phyloP scores from a whole-genome alignment of 2,329 filamentous ascomycete species.

The Coleophoma cylindrospora region DNA sequence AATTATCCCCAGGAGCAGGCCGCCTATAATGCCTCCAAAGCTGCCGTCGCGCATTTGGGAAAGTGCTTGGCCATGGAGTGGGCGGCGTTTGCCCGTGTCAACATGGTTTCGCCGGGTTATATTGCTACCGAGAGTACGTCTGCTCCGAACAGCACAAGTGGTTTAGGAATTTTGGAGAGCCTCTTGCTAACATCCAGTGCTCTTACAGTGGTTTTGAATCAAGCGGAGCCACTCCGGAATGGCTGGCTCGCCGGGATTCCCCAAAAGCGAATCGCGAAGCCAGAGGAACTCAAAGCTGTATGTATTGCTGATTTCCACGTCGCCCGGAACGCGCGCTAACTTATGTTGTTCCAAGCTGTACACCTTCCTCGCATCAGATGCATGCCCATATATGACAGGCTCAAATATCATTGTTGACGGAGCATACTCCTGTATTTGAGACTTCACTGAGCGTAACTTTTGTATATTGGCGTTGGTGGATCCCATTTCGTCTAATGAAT shows the following conservation, averaged over 20 bases:
- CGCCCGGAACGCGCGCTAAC: neutral
- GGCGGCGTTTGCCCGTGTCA: slow-evolving; percentile 33
- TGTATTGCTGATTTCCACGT: neutral
- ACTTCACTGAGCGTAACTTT: neutral
- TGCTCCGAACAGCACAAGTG: neutral
- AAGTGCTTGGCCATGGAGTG: slow-evolving; percentile 36
- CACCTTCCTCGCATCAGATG: slow-evolving; percentile 52
- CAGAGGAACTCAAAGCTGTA: slow-evolving; percentile 29
- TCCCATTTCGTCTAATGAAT: neutral
- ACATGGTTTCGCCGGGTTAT: slow-evolving; percentile 29
- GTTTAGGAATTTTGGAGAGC: neutral
- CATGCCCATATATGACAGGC: slow-evolving; percentile 51
- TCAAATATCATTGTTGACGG: slow-evolving; percentile 18
- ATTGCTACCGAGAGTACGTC: slow-evolving; percentile 50
- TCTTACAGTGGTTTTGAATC: neutral
- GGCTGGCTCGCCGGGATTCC: slow-evolving; percentile 1
- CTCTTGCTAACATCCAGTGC: neutral
- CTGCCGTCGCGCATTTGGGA: slow-evolving; percentile 31
- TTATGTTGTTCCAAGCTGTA: slow-evolving; percentile 12
- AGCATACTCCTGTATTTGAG: slow-evolving; percentile 16
- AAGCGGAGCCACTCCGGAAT: neutral
- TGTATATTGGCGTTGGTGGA: neutral
- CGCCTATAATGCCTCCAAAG: slow-evolving; percentile 35
- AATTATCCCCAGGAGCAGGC: slow-evolving; percentile 34
- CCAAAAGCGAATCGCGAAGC: neutral